A percentile compares a stretch with the other conserved stretches of the same genome.
These are phyloP conservation scores for Yamadazyma spencermartinsiae DNA, from an alignment of 1,139 yeast genomes.

Conservation along the genomic window DNA sequence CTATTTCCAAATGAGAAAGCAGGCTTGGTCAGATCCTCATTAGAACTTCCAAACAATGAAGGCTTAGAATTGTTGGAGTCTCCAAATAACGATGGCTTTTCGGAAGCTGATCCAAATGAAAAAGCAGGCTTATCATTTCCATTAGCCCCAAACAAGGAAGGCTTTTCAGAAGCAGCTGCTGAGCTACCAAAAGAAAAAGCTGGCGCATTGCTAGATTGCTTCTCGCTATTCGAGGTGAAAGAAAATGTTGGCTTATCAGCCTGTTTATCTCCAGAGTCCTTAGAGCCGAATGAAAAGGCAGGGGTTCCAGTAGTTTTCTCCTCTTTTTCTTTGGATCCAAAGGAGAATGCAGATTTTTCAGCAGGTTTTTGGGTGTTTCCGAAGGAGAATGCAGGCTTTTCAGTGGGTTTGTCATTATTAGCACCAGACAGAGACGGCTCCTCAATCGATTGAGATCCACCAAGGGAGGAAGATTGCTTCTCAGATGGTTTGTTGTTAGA, in stretches of 20 bases:
- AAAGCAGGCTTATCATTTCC: slow-evolving; percentile 18
- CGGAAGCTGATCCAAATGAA: slow-evolving; percentile 16
- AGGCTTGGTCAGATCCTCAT: slow-evolving; percentile 20
- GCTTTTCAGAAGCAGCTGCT: slow-evolving; percentile 1
- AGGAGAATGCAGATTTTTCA: slow-evolving; percentile 13
- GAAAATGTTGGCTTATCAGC: slow-evolving; percentile 18
- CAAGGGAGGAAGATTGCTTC: slow-evolving; percentile 23
- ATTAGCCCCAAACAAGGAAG: slow-evolving; percentile 2
- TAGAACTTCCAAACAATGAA: slow-evolving; percentile 19
- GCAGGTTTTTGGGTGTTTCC: slow-evolving; percentile 12
- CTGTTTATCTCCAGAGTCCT: slow-evolving; percentile 3
- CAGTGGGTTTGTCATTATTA: slow-evolving; percentile 1
- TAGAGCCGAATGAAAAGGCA: slow-evolving; percentile 19
- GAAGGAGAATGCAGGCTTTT: slow-evolving; percentile 15
- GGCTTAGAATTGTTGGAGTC: slow-evolving; percentile 14
- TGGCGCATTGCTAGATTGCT: slow-evolving; percentile 12
- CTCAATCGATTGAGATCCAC: slow-evolving; percentile 10
- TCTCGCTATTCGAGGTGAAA: slow-evolving; percentile 20
- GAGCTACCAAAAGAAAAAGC: slow-evolving; percentile 18
- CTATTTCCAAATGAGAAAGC: slow-evolving; percentile 26
- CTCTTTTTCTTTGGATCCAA: slow-evolving; percentile 5
- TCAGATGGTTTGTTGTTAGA: slow-evolving; percentile 15
- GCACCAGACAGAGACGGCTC: not conserved
- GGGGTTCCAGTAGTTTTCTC: slow-evolving; percentile 10
- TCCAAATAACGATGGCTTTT: slow-evolving; percentile 15